Conservation (phyloP, 495 filamentous ascomycete genomes). For the Podospora fimiseda region DNA sequence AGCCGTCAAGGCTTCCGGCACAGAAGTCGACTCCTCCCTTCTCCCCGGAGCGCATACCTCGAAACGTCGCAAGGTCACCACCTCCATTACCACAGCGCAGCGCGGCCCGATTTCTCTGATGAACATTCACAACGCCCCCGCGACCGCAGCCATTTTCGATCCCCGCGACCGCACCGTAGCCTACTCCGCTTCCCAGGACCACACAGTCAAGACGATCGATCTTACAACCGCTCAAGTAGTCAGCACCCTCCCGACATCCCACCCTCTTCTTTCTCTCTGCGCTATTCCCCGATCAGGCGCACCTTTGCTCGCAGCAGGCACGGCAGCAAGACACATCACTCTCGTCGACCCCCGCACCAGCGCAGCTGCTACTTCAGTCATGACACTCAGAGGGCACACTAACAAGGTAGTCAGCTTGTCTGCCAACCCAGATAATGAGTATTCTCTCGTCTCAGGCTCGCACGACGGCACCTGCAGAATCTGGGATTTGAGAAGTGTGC, state of each 20-base stretch:
- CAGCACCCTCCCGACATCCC: slow-evolving; percentile 72
- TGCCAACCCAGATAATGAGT: slow-evolving; percentile 64
- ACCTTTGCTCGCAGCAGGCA: slow-evolving; percentile 75
- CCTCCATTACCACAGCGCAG: slow-evolving; percentile 57
- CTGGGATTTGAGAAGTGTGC: slow-evolving; percentile 81
- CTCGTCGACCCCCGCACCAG: slow-evolving; percentile 80
- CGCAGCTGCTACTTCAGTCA: slow-evolving; percentile 64
- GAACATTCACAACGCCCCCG: slow-evolving; percentile 61
- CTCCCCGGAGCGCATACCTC: slow-evolving; percentile 54
- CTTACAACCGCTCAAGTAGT: slow-evolving; percentile 68
- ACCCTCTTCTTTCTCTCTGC: slow-evolving; percentile 68
- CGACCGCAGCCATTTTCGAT: slow-evolving; percentile 75
- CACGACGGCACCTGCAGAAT: slow-evolving; percentile 87
- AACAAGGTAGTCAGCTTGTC: slow-evolving; percentile 73
- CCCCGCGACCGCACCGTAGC: slow-evolving; percentile 77
- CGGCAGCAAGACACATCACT: slow-evolving; percentile 77
- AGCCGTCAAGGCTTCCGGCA: slow-evolving; percentile 62
- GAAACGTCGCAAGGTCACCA: slow-evolving; percentile 74
- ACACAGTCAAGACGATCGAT: slow-evolving; percentile 86
- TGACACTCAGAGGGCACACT: slow-evolving; percentile 84
- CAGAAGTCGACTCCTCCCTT: slow-evolving; percentile 58
- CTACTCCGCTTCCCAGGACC: slow-evolving; percentile 84
- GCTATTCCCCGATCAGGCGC: slow-evolving; percentile 52
- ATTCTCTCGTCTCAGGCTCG: slow-evolving; percentile 71
- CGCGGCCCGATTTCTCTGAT: slow-evolving; percentile 74